Percentiles rank a stretch among this genome's conserved stretches.
phyloP scores from a whole-genome alignment of 495 filamentous ascomycete species.

The Copromyces sp. region DNA sequence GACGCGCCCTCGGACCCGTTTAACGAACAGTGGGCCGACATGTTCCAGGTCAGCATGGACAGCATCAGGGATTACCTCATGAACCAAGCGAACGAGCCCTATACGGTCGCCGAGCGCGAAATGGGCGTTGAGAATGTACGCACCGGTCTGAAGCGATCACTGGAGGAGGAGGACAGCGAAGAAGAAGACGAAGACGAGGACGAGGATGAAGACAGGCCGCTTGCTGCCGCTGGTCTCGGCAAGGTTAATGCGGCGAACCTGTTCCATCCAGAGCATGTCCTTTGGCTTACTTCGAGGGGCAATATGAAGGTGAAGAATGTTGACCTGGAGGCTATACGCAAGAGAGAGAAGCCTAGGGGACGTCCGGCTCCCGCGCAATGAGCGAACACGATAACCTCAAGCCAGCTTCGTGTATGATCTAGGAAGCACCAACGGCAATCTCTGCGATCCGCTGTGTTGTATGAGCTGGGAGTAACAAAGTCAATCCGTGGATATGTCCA shows the following conservation, averaged over 20 bases:
- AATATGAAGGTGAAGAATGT: conserved; percentile 19
- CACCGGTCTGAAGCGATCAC: conserved; percentile 50
- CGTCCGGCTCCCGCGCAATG: background rate
- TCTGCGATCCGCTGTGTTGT: background rate
- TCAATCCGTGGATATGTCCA: background rate
- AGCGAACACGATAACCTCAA: background rate
- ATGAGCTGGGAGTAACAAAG: background rate
- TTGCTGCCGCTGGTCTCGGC: background rate
- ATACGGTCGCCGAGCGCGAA: conserved; percentile 59
- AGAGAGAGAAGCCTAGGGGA: background rate
- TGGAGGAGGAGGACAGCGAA: conserved; percentile 46
- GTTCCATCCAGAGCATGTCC: conserved; percentile 18
- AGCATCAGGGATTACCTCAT: conserved; percentile 30
- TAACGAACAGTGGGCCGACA: conserved; percentile 32
- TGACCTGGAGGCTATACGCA: conserved; percentile 11
- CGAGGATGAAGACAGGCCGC: conserved; percentile 30
- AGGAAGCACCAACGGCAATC: background rate
- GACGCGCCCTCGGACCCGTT: conserved; percentile 30
- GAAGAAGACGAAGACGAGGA: conserved; percentile 49
- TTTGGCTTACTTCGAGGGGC: conserved; percentile 27
- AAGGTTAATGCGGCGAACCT: background rate
- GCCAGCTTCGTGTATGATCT: background rate
- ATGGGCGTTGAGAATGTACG: conserved; percentile 58
- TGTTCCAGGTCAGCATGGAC: conserved; percentile 25
- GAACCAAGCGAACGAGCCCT: conserved; percentile 43